A percentile compares a stretch with the other conserved stretches of the same genome.
Evolutionary conservation across 768 basidiomycete genomes (phyloP).

Genomic region (Mrakia blollopis): DNA sequence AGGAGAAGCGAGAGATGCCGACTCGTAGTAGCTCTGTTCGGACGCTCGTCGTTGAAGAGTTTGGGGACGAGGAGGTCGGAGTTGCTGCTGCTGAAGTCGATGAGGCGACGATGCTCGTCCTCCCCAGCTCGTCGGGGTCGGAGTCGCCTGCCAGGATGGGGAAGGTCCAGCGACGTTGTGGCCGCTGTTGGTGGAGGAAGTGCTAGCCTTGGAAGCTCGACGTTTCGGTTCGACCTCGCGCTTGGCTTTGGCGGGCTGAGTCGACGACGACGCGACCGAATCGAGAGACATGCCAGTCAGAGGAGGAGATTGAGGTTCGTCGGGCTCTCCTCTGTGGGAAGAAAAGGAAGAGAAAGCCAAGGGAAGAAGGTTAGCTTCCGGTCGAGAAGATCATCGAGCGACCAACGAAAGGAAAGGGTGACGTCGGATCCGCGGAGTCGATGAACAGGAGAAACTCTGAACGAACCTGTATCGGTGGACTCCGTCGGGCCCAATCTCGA

Average conservation of each 20-base stretch:
- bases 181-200: not conserved
- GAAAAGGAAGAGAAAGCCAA: not conserved
- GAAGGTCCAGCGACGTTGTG: not conserved
- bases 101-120: not conserved
- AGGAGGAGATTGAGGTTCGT: slow-evolving; percentile 14
- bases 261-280: not conserved
- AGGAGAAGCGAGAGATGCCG: not conserved
- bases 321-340: slow-evolving; percentile 5
- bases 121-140: not conserved
- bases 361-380: slow-evolving; percentile 3
- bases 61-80: not conserved
- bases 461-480: slow-evolving; percentile 23
- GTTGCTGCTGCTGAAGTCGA: not conserved
- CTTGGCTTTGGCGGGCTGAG: not conserved
- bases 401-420: not conserved
- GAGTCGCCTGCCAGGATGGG: not conserved
- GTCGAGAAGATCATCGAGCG: not conserved
- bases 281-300: slow-evolving; percentile 4
- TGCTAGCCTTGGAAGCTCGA: slow-evolving; percentile 7
- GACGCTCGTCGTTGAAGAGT: not conserved
- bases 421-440: not conserved
- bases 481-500: slow-evolving; percentile 27
- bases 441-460: not conserved
- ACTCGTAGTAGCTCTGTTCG: slow-evolving; percentile 7
- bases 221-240: not conserved